Evolutionary conservation across 2,329 filamentous ascomycete species (phyloP), one percentile per base, ranked within the genome.

Genomic region (Monilinia fructigena): DNA sequence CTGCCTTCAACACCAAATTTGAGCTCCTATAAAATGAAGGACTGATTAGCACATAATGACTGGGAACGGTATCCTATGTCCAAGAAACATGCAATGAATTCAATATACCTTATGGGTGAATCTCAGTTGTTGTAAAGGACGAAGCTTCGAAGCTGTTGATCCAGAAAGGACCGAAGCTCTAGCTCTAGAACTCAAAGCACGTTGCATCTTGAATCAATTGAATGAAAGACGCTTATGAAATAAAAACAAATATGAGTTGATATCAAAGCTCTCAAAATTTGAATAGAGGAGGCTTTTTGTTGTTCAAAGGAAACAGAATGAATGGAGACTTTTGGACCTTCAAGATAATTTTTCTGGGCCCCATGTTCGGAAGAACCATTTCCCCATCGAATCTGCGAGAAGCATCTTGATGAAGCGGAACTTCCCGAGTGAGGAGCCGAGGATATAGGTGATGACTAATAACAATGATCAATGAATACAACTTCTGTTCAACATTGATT

Each of bases 1-100:
- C 95, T 90, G 75, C 84, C 95, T 79, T 99, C 95, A 71, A 98
- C 94, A 77, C 95, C 95, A 74, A 99, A 99, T 84, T 97, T 98
- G 79, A 99, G 87, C 80, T 99, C 95, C 93, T 97, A 20, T n/a
- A 11, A 52, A 31, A n/a, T 53, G 14, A 35, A 72, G 66, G 60
- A 35, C 66, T 60, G 48, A 38, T 61, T 68, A 54, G 55, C 28
- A 47, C 23, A n/a, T 6, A 20, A 3, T 23, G 14, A 18, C 38
- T 20, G 23, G 8, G n/a, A 50, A 10, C 26, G 0, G 67, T 68
- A 70, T 69, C 48, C 63, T 68, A 28, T 10, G 47, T 62, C 45
- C 3, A 28, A n/a, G 55, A 14, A 20, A 45, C 23, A 45, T 60
- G 28, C 8, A 38, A 11, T 38, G 10, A 20, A 50, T 6, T 35